These are phyloP conservation scores for Amanita rubescens DNA, from an alignment of 768 basidiomycete genomes.

Conservation along the genomic window DNA sequence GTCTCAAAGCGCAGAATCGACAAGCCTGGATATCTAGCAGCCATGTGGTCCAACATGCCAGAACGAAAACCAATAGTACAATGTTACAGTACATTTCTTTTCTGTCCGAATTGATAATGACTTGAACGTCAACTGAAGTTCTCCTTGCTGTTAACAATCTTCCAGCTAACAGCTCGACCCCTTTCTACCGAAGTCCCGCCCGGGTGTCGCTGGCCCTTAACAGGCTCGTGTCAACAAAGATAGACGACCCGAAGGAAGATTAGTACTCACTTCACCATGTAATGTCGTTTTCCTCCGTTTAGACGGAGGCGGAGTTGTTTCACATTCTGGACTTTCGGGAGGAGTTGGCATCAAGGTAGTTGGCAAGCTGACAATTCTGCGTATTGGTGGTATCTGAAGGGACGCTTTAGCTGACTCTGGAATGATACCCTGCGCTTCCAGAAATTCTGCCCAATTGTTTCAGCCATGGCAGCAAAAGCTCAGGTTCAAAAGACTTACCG, in stretches of 20 bases:
- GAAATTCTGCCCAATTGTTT: constrained; percentile 30
- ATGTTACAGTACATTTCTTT: too few relatives aligned
- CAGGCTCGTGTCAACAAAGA: too few relatives aligned
- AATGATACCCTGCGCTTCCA: constrained; percentile 46
- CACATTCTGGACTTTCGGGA: neutral
- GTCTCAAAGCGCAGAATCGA: too few relatives aligned
- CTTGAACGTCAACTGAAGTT: neutral
- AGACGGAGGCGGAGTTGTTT: too few relatives aligned
- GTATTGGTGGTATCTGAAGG: constrained; percentile 18
- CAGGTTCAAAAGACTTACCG: constrained; percentile 26
- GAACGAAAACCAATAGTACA: too few relatives aligned
- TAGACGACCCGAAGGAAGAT: too few relatives aligned
- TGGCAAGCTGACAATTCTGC: constrained; percentile 37
- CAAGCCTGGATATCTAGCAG: too few relatives aligned
- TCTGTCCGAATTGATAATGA: neutral
- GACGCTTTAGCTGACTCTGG: constrained; percentile 20
- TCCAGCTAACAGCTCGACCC: constrained; percentile 23
- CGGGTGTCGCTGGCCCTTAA: neutral
- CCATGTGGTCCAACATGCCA: too few relatives aligned
- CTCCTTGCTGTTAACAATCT: constrained; percentile 1
- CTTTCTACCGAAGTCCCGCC: constrained; percentile 5
- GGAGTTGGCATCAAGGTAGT: constrained; percentile 14
- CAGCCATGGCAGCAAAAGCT: neutral
- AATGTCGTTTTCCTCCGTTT: too few relatives aligned
- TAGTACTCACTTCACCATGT: too few relatives aligned